A percentile compares a stretch with the other conserved stretches of the same genome.
These are phyloP conservation scores for Talaromyces wortmannii DNA, from an alignment of 495 filamentous ascomycete species.

Conservation along the genomic window DNA sequence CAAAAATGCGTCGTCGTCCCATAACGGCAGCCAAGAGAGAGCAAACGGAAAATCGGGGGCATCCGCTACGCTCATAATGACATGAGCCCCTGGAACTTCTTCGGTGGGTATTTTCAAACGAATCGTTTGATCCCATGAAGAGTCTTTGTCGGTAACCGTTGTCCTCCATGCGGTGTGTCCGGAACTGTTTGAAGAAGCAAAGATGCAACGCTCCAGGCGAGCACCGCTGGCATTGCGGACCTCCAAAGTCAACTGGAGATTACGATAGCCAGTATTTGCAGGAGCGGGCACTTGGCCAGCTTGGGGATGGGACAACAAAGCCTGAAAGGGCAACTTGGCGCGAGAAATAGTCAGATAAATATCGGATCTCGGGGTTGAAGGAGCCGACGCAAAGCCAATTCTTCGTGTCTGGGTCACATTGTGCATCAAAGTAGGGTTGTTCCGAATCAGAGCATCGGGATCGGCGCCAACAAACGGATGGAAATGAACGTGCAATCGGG, in stretches of 20 bases:
- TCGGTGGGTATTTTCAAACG: conserved; percentile 72
- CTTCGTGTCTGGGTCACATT: conserved; percentile 71
- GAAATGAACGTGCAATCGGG: conserved; percentile 68
- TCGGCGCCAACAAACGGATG: conserved; percentile 70
- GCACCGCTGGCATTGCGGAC: conserved; percentile 72
- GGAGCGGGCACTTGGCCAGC: conserved; percentile 67
- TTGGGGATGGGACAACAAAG: conserved; percentile 71
- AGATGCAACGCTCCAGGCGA: conserved; percentile 80
- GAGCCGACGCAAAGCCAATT: conserved; percentile 93
- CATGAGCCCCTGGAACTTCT: conserved; percentile 76
- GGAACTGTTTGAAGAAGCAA: conserved; percentile 69
- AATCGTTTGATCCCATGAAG: conserved; percentile 82
- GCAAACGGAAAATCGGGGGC: conserved; percentile 82
- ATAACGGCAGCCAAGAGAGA: conserved; percentile 86
- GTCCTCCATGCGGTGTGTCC: conserved; percentile 82
- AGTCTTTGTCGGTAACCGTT: conserved; percentile 67
- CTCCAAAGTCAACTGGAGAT: conserved; percentile 85
- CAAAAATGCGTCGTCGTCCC: conserved; percentile 88
- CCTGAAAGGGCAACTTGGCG: conserved; percentile 66
- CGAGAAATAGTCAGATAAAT: conserved; percentile 86
- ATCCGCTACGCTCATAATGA: conserved; percentile 84
- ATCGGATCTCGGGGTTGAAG: conserved; percentile 79
- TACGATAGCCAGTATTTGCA: conserved; percentile 51
- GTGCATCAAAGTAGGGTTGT: conserved; percentile 83
- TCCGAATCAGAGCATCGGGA: conserved; percentile 69